Evolutionary conservation across 139 green algal genomes (phyloP).

Genomic region (Auxenochlorella protothecoides): DNA sequence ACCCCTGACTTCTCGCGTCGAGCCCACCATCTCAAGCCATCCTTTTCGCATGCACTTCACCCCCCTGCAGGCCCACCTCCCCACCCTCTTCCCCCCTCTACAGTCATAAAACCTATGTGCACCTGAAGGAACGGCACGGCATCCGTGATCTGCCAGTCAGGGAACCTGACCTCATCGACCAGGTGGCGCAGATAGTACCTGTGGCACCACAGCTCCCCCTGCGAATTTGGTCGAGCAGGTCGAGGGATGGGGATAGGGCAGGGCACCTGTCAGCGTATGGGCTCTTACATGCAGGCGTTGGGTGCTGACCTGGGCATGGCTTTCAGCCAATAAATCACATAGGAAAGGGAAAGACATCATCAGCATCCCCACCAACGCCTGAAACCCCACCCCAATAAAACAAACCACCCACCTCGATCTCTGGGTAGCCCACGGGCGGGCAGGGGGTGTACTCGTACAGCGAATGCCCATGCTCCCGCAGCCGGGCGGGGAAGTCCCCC

Average conservation of each 20-base stretch:
- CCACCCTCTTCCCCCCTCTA: background rate
- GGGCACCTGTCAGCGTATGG: no score
- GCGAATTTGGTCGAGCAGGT: background rate
- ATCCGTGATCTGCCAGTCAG: constrained; percentile 68
- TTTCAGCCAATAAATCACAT: no score
- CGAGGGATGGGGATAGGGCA: no score
- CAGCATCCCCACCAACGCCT: no score
- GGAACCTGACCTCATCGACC: constrained; percentile 66
- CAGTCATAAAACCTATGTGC: background rate
- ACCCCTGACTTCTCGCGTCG: no score
- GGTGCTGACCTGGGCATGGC: no score
- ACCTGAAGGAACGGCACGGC: constrained; percentile 81
- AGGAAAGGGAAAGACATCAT: no score
- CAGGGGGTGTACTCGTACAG: constrained; percentile 85
- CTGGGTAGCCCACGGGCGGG: constrained; percentile 74
- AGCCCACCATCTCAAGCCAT: no score
- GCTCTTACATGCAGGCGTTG: no score
- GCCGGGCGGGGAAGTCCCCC: constrained; percentile 45
- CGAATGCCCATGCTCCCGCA: constrained; percentile 47
- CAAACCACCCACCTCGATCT: constrained; percentile 47
- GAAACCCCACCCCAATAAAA: no score
- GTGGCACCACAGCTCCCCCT: constrained; percentile 80
- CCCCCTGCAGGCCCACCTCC: background rate
- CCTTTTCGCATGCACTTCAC: no score
- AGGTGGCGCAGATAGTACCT: constrained; percentile 91